Percentiles rank a stretch among this genome's conserved stretches.
phyloP scores from a whole-genome alignment of 345 rosid genomes.

The Arabis alpina region DNA sequence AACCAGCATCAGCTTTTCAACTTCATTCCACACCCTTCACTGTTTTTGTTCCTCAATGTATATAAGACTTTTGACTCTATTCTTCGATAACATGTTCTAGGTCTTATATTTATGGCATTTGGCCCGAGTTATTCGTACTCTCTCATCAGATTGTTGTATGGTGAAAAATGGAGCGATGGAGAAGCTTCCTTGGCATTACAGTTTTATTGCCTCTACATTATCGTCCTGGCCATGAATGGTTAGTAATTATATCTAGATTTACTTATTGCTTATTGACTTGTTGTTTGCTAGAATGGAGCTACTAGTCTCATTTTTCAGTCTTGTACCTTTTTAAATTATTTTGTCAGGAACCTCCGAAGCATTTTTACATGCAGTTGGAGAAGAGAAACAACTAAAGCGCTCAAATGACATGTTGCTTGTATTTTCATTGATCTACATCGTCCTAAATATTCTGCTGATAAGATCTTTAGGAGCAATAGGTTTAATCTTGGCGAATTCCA shows the following conservation, averaged over 20 bases:
- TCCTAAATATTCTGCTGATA: conserved; percentile 67
- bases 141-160: conserved; percentile 83
- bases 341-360: conserved; percentile 92
- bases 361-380: conserved; percentile 90
- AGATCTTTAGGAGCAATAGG: conserved; percentile 83
- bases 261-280: conserved; percentile 1
- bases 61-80: conserved; percentile 18
- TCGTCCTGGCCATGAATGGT: conserved; percentile 84
- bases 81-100: conserved; percentile 40
- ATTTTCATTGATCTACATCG: conserved; percentile 68
- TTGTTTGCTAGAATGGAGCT: too few species aligned
- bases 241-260: conserved; percentile 39
- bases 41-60: conserved; percentile 17
- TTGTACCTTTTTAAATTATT: conserved; percentile 1
- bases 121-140: conserved; percentile 98
- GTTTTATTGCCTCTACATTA: conserved; percentile 79
- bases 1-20: conserved; percentile 10
- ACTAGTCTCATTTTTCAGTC: neutral
- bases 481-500: conserved; percentile 83
- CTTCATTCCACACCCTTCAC: conserved; percentile 5
- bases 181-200: conserved; percentile 82
- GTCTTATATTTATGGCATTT: conserved; percentile 84
- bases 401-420: conserved; percentile 78
- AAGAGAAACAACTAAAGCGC: conserved; percentile 74
- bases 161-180: conserved; percentile 96